Evolutionary conservation across 345 rosid species (phyloP).

Genomic region (Dovyalis caffra): DNA sequence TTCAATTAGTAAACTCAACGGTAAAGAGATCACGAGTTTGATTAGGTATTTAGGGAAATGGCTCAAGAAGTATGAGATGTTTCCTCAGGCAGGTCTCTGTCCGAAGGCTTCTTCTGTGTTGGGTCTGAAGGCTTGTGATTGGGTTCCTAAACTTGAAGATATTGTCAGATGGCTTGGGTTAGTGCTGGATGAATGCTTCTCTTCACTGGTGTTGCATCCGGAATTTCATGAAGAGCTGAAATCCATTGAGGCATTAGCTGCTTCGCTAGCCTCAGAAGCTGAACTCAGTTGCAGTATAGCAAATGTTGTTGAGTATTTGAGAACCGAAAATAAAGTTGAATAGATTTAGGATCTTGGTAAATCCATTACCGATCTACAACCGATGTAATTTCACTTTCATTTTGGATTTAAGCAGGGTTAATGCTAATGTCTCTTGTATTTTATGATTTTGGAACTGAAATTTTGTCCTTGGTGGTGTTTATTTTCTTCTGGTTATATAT

Average conservation of each 20-base stretch:
- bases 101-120: slow-evolving; percentile 51
- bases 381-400: background rate
- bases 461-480: background rate
- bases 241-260: slow-evolving; percentile 44
- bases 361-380: background rate
- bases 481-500: no score
- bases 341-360: slow-evolving; percentile 21
- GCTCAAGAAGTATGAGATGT: slow-evolving; percentile 77
- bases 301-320: slow-evolving; percentile 47
- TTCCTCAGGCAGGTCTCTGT: slow-evolving; percentile 79
- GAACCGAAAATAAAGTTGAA: slow-evolving; percentile 35
- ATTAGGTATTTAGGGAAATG: slow-evolving; percentile 72
- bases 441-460: background rate
- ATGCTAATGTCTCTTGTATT: background rate
- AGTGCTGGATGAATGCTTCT: slow-evolving; percentile 74
- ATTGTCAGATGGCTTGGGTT: slow-evolving; percentile 56
- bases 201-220: slow-evolving; percentile 59
- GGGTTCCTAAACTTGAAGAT: slow-evolving; percentile 81
- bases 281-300: slow-evolving; percentile 46
- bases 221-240: slow-evolving; percentile 73
- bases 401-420: background rate
- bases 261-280: slow-evolving; percentile 64
- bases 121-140: slow-evolving; percentile 62
- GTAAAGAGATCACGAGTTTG: slow-evolving; percentile 61
- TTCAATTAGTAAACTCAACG: slow-evolving; percentile 56